Evolutionary conservation across 805 yeast species (phyloP).

Genomic region (Lipomyces yamadae): DNA sequence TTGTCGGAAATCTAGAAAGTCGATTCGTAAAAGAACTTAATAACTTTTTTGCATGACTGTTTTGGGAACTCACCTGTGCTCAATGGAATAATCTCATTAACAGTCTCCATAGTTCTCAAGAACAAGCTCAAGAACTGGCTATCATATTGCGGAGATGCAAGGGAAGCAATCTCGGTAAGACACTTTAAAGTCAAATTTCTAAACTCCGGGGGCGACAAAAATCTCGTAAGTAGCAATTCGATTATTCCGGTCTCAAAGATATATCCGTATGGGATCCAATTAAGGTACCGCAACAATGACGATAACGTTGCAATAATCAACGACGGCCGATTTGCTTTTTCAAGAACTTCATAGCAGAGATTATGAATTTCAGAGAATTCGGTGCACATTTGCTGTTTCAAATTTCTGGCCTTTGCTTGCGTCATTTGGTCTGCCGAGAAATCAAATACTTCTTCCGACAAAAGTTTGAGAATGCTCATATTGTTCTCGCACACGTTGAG

Average conservation of each 20-base stretch:
- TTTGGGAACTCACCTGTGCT: constrained; percentile 14
- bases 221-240: constrained; percentile 71
- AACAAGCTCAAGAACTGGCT: constrained; percentile 70
- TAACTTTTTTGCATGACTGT: no score
- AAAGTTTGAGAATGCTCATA: constrained; percentile 85
- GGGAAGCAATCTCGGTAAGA: constrained; percentile 83
- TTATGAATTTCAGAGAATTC: constrained; percentile 94
- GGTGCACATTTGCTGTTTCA: constrained; percentile 81
- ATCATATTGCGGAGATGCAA: constrained; percentile 57
- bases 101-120: constrained; percentile 70
- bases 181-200: constrained; percentile 88
- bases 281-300: constrained; percentile 80
- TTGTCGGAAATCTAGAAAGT: constrained; percentile 61
- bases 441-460: constrained; percentile 96
- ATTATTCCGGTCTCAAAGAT: constrained; percentile 86
- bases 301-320: constrained; percentile 82
- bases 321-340: constrained; percentile 83
- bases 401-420: constrained; percentile 84
- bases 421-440: constrained; percentile 96
- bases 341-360: constrained; percentile 90
- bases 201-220: constrained; percentile 75
- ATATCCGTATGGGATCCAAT: constrained; percentile 92
- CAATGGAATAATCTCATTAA: constrained; percentile 70
- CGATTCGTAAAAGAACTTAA: no score
- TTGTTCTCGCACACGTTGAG: constrained; percentile 96